These are phyloP conservation scores for Blastocladiella emersonii DNA, from an alignment of 371 early-diverging fungal genomes.

Conservation along the genomic window DNA sequence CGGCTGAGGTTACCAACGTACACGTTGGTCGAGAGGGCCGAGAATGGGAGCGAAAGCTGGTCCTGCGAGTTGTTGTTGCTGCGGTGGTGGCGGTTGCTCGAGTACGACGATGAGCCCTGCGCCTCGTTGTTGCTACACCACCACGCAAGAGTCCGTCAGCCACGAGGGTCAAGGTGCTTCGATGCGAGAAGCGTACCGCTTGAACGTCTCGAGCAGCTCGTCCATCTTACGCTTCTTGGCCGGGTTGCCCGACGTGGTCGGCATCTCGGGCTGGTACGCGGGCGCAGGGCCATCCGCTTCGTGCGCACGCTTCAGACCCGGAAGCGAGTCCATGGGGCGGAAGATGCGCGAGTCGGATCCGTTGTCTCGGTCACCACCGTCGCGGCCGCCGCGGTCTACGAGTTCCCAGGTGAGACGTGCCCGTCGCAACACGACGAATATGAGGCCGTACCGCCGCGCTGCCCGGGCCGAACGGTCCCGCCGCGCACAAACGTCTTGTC, in stretches of 20 bases:
- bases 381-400: not conserved
- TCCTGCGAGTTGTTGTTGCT: not conserved
- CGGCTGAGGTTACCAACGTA: conserved; percentile 74
- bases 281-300: not conserved
- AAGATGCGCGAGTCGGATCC: no score
- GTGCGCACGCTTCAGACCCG: not conserved
- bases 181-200: conserved; percentile 26
- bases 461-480: not conserved
- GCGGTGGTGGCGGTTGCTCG: not conserved
- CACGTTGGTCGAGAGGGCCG: conserved; percentile 59
- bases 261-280: conserved; percentile 12
- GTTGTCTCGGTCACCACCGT: not conserved
- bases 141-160: conserved; percentile 37
- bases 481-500: conserved; percentile 36
- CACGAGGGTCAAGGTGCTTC: conserved; percentile 56
- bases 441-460: not conserved
- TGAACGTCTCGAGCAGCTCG: conserved; percentile 67
- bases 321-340: not conserved
- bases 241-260: conserved; percentile 24
- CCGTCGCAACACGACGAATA: not conserved
- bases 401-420: not conserved
- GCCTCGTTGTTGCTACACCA: no score
- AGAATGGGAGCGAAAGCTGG: not conserved
- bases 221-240: conserved; percentile 68
- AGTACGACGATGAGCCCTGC: not conserved